These are phyloP conservation scores for Spergularia azorica DNA, from an alignment of 179 eudicot species.

Conservation along the genomic window DNA sequence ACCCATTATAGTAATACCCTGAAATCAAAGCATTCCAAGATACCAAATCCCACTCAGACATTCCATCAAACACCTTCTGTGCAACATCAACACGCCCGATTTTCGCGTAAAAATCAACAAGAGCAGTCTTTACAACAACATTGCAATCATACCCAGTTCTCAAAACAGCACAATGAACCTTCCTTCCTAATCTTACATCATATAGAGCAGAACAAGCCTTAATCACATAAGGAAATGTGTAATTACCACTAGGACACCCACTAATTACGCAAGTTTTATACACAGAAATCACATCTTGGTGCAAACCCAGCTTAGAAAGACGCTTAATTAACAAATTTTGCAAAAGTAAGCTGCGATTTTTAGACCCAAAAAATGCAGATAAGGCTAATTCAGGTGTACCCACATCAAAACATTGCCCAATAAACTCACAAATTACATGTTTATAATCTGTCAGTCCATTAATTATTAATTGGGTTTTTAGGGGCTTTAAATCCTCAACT, in stretches of 20 bases:
- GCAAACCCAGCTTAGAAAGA: conserved; percentile 46
- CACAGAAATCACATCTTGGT: conserved; percentile 45
- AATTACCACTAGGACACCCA: conserved; percentile 47
- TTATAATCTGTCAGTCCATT: conserved; percentile 36
- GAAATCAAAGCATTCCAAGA: conserved; percentile 71
- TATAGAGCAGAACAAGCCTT: conserved; percentile 57
- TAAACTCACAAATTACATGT: conserved; percentile 33
- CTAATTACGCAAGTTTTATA: conserved; percentile 39
- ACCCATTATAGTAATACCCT: conserved; percentile 58
- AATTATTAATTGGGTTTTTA: conserved; percentile 41
- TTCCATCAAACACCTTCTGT: conserved; percentile 49
- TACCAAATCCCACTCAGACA: conserved; percentile 58
- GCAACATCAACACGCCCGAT: conserved; percentile 47
- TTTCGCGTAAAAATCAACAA: conserved; percentile 60
- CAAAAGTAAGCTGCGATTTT: conserved; percentile 42
- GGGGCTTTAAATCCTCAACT: conserved; percentile 37
- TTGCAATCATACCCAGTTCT: conserved; percentile 55
- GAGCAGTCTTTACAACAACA: conserved; percentile 56
- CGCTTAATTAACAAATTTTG: conserved; percentile 54
- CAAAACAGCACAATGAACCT: conserved; percentile 51
- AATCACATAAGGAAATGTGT: conserved; percentile 65
- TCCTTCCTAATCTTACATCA: conserved; percentile 37
- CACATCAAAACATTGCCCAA: conserved; percentile 51
- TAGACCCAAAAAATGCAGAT: conserved; percentile 31
- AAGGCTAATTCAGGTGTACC: conserved; percentile 50